Evolutionary conservation across 306 rosid species (phyloP).

Genomic region (Sicyos baderoa): DNA sequence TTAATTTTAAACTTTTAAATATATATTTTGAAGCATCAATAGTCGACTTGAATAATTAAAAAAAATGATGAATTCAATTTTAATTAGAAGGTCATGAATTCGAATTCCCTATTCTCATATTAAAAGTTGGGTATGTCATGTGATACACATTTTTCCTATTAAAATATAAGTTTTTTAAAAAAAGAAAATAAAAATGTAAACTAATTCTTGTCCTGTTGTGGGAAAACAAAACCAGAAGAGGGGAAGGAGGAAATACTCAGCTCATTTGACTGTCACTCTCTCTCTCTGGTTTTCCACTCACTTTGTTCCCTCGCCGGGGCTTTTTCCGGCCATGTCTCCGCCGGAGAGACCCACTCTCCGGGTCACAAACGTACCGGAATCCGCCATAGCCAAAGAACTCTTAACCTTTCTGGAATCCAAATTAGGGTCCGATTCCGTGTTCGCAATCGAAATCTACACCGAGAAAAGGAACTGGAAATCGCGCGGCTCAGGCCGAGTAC

Average conservation of each 20-base stretch:
- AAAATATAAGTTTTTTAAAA: no score
- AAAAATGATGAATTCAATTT: no score
- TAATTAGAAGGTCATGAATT: no score
- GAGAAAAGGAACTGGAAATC: constrained; percentile 74
- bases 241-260: not conserved
- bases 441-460: constrained; percentile 62
- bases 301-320: not conserved
- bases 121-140: no score
- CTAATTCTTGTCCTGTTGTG: no score
- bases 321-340: constrained; percentile 25
- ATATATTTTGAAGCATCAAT: no score
- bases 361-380: constrained; percentile 53
- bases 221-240: no score
- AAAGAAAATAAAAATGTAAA: not conserved
- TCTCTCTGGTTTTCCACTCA: not conserved
- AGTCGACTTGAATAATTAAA: no score
- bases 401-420: constrained; percentile 39
- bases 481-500: constrained; percentile 71
- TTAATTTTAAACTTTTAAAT: no score
- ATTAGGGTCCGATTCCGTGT: constrained; percentile 48
- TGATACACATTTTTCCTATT: no score
- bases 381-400: constrained; percentile 51
- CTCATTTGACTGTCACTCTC: not conserved
- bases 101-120: no score
- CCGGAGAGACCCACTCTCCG: constrained; percentile 36